phyloP scores from a whole-genome alignment of 257 asterid genomes.

The Forsythia viridissima region DNA sequence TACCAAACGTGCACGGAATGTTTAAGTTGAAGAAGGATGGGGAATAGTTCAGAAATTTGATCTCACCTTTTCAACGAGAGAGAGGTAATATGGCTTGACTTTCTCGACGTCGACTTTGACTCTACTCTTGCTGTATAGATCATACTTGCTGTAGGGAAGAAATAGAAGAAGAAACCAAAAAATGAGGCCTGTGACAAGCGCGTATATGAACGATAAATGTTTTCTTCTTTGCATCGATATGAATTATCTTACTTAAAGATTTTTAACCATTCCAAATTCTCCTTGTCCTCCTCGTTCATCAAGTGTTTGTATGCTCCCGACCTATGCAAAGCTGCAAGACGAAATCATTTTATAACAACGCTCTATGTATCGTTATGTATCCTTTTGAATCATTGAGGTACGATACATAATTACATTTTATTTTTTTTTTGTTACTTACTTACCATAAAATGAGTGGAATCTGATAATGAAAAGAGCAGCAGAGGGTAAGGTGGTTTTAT shows the following conservation, averaged over 20 bases:
- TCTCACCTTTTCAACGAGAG: conserved; percentile 39
- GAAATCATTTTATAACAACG: neutral
- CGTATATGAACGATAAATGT: neutral
- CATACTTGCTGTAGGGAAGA: conserved; percentile 34
- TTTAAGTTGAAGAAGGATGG: neutral
- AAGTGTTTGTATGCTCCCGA: conserved; percentile 37
- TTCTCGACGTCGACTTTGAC: conserved; percentile 37
- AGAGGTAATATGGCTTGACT: conserved; percentile 44
- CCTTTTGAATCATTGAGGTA: neutral
- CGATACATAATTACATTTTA: neutral
- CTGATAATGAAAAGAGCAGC: conserved; percentile 48
- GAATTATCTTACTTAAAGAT: conserved; percentile 29
- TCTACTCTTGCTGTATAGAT: conserved; percentile 47
- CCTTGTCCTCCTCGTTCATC: conserved; percentile 45
- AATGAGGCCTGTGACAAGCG: neutral
- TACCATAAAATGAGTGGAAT: conserved; percentile 45
- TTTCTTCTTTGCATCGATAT: neutral
- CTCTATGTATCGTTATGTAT: neutral
- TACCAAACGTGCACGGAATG: neutral
- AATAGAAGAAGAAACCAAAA: neutral
- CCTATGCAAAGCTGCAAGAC: conserved; percentile 37
- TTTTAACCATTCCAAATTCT: conserved; percentile 43
- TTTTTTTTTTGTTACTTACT: neutral
- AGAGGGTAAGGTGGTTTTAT: conserved; percentile 39
- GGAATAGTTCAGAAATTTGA: neutral